These are phyloP conservation scores for Loxodes magnus DNA, from an alignment of 73 alveolate species.

Conservation along the genomic window DNA sequence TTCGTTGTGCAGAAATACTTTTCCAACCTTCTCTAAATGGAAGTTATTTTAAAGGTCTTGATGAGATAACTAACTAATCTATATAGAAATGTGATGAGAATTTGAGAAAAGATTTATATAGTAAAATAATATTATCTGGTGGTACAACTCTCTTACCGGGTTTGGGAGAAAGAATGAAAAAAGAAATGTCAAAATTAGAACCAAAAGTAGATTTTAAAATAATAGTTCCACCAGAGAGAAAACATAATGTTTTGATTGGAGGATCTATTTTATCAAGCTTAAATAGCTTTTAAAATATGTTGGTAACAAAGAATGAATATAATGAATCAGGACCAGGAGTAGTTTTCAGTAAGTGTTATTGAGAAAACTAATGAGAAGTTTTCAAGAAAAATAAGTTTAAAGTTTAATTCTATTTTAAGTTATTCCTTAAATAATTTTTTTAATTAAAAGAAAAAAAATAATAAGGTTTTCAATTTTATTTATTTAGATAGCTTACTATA, in stretches of 20 bases:
- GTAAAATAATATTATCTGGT: conserved; percentile 61
- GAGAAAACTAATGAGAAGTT: too few relatives aligned
- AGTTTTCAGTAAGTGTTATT: conserved; percentile 91
- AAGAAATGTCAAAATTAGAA: conserved; percentile 38
- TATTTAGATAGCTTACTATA: too few relatives aligned
- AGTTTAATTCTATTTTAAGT: too few relatives aligned
- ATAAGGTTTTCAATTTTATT: too few relatives aligned
- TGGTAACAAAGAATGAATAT: conserved; percentile 95
- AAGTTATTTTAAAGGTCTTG: conserved; percentile 68
- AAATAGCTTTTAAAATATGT: conserved; percentile 75
- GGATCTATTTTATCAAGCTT: conserved; percentile 59
- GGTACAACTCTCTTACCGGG: conserved; percentile 98
- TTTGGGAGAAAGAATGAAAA: conserved; percentile 72
- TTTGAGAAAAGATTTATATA: conserved; percentile 36
- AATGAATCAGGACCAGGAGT: conserved; percentile 93
- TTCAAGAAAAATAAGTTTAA: too few relatives aligned
- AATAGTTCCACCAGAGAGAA: conserved; percentile 50
- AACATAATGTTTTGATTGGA: conserved; percentile 69
- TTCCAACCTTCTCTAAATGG: conserved; percentile 78
- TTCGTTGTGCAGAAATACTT: conserved; percentile 88
- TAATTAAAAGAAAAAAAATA: too few relatives aligned
- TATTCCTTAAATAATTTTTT: too few relatives aligned
- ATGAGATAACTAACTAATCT: conserved; percentile 67
- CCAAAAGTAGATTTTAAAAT: conserved; percentile 1
- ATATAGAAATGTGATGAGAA: conserved; percentile 73